Conservation (phyloP, 192 early-diverging fungal species). For the Coemansia sp. region DNA sequence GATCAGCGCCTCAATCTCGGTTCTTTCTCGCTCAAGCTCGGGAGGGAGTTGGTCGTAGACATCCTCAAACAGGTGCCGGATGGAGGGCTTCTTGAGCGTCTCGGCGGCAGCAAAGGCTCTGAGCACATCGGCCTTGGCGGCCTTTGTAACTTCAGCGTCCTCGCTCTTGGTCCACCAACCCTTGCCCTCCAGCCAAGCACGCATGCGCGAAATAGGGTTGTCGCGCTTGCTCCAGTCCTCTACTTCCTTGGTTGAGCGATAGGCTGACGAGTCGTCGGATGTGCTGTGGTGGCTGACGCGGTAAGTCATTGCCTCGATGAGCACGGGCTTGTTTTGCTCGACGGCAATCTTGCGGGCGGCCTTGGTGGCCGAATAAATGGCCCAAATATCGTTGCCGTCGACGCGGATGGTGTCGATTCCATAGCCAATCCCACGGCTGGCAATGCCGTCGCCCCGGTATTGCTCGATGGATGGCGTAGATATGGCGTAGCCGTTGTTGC, state of each 20-base stretch:
- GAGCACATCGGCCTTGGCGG: slow-evolving; percentile 74
- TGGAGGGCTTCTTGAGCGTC: slow-evolving; percentile 83
- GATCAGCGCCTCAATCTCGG: slow-evolving; percentile 78
- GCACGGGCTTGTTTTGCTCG: slow-evolving; percentile 81
- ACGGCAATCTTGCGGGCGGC: slow-evolving; percentile 85
- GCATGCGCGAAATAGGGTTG: slow-evolving; percentile 88
- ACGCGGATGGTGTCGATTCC: slow-evolving; percentile 97
- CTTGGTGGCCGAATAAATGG: slow-evolving; percentile 91
- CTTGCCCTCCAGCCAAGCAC: slow-evolving; percentile 85
- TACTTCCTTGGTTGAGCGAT: slow-evolving; percentile 91
- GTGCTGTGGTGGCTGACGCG: slow-evolving; percentile 97
- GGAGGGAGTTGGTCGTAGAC: slow-evolving; percentile 89
- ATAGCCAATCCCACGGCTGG: slow-evolving; percentile 92
- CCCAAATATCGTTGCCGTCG: slow-evolving; percentile 98
- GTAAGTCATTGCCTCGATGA: slow-evolving; percentile 98
- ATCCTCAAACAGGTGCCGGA: slow-evolving; percentile 88
- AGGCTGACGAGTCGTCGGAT: slow-evolving; percentile 96
- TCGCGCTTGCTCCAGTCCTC: slow-evolving; percentile 86
- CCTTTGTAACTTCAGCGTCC: slow-evolving; percentile 63
- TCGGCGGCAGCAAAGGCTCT: slow-evolving; percentile 84
- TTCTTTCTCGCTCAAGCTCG: slow-evolving; percentile 76
- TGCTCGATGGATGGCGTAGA: slow-evolving; percentile 95
- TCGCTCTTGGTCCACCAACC: slow-evolving; percentile 85
- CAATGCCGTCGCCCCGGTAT: slow-evolving; percentile 98
- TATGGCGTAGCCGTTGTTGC: slow-evolving; percentile 99